Percentiles rank a stretch among this genome's conserved stretches.
Evolutionary conservation across 768 basidiomycete species (phyloP).

Genomic region (Lyophyllum shimeji): DNA sequence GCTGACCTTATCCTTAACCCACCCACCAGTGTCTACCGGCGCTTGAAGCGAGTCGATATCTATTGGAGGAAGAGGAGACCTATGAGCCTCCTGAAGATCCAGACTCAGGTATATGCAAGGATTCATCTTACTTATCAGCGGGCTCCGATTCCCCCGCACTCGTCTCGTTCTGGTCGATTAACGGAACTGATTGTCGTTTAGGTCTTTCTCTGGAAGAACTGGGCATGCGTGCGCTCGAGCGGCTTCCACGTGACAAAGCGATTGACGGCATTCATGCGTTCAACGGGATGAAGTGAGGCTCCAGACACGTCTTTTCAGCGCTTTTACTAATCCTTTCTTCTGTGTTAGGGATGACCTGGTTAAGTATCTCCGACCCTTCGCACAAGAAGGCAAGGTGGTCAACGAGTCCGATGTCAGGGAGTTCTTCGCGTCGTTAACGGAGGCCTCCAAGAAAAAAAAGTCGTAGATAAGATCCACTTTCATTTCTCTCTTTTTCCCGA

Average conservation of each 20-base stretch:
- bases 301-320: neutral
- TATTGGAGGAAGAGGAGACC: constrained; percentile 78
- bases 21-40: constrained; percentile 56
- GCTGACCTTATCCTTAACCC: constrained; percentile 3
- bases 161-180: constrained; percentile 7
- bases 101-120: constrained; percentile 57
- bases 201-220: constrained; percentile 81
- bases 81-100: constrained; percentile 88
- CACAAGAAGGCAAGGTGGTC: constrained; percentile 73
- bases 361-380: constrained; percentile 75
- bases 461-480: constrained; percentile 10
- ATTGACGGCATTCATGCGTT: constrained; percentile 85
- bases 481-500: neutral
- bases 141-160: constrained; percentile 12
- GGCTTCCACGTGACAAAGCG: constrained; percentile 75
- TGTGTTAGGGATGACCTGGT: constrained; percentile 65
- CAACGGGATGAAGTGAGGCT: constrained; percentile 73
- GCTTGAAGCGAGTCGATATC: constrained; percentile 53
- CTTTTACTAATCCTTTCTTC: constrained; percentile 1
- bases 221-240: constrained; percentile 73
- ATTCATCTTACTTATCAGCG: constrained; percentile 6
- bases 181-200: constrained; percentile 25
- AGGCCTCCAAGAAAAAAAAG: constrained; percentile 33
- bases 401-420: constrained; percentile 66
- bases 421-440: constrained; percentile 61